Evolutionary conservation across 208 protist species (phyloP).

Genomic region (Trypanosoma vivax): DNA sequence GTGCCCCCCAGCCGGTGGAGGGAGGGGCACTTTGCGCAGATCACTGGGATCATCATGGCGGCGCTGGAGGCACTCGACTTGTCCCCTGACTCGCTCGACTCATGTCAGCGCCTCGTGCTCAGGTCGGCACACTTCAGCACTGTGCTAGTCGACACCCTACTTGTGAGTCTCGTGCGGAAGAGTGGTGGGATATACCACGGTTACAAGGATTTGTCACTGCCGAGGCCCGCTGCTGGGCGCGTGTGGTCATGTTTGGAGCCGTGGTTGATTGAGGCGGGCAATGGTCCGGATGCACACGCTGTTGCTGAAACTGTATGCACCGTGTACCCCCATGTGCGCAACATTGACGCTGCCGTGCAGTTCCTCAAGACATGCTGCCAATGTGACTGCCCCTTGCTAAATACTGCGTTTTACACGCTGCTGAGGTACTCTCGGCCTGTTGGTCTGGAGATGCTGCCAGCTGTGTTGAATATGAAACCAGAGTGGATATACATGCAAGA

Average conservation of each 20-base stretch:
- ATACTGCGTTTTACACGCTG: constrained; percentile 4
- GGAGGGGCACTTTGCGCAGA: constrained; percentile 7
- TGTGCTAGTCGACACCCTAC: not conserved
- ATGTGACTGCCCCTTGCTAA: not conserved
- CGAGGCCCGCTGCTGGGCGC: not conserved
- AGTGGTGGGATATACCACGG: not conserved
- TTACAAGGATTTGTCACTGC: not conserved
- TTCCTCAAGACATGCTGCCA: constrained; percentile 9
- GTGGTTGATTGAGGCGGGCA: not conserved
- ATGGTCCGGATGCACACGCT: not conserved
- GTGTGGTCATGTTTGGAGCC: constrained; percentile 10
- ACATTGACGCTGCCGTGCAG: not conserved
- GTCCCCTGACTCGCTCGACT: not conserved
- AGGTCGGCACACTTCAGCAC: not conserved
- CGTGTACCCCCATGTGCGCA: constrained; percentile 5
- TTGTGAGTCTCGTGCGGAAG: not conserved
- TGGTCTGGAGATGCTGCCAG: constrained; percentile 6
- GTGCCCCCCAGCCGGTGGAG: constrained; percentile 7
- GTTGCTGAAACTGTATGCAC: not conserved
- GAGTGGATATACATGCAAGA: constrained; percentile 1
- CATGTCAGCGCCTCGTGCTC: not conserved
- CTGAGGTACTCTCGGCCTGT: constrained; percentile 8
- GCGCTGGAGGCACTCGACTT: constrained; percentile 7
- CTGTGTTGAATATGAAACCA: not conserved
- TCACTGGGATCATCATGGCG: constrained; percentile 1